Evolutionary conservation across 2,329 filamentous ascomycete genomes (phyloP), one percentile per base, ranked within the genome.

Genomic region (Cladorrhinum sp.): DNA sequence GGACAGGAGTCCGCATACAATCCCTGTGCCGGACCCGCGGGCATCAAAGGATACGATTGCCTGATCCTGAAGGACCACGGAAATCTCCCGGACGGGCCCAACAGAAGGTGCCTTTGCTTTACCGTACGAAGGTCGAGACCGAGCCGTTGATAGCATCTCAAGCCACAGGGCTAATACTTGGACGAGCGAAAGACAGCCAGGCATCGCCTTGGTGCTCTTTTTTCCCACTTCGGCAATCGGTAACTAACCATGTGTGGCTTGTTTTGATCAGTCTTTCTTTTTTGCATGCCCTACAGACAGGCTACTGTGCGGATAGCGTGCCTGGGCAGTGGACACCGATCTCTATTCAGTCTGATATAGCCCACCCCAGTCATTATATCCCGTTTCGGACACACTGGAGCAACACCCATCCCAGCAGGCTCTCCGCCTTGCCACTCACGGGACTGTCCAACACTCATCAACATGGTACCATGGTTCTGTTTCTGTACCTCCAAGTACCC

Each of bases 151-250:
- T 13, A 32, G 29, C 29, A 32, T 32, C 7, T 32, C 41, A 18
- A 45, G 41, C 8, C 41, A 20, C 41, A 20, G 16, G 41, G 16
- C 18, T 45, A n/a, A 9, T 22, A 12, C 25, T 27, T 38, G 51
- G 25, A 16, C 22, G 29, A 8, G 51, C 51, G 22, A 57, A 25
- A 24, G 18, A 55, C 63, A 49, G 32, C 56, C 56, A 60, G 60
- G 36, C 54, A 63, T 63, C 57, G 56, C 54, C 54, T 51, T 49
- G n/a, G 61, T 64, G 57, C 51, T 58, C 65, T 60, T 66, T 62
- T 58, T 64, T 54, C 65, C 60, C 32, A 36, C 32, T 67, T 71
- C 67, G 70, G 70, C 68, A 72, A 69, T 71, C 69, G 66, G 62
- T 64, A 67, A 65, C 66, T 68, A 65, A 68, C 63, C 62, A 65